Percentiles rank a stretch among this genome's conserved stretches.
These are phyloP conservation scores for Tetrapisispora nanseiensis DNA, from an alignment of 805 yeast genomes.

Conservation along the genomic window DNA sequence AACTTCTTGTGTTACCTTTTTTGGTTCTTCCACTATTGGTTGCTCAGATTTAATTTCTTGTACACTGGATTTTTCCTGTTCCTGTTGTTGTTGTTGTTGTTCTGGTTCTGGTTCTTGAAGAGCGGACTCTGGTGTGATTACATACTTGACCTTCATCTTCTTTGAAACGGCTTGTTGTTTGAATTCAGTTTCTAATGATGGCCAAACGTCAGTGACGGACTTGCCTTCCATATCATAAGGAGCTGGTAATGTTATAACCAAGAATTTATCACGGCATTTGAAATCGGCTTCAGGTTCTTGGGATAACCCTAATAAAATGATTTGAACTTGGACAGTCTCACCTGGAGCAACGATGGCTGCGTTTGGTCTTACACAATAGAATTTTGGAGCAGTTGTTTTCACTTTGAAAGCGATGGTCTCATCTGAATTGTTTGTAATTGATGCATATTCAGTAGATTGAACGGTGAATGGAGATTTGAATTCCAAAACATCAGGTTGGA, in stretches of 20 bases:
- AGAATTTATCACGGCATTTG: constrained; percentile 86
- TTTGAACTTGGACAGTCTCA: constrained; percentile 57
- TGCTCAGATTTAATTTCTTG: constrained; percentile 4
- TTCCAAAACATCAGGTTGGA: constrained; percentile 63
- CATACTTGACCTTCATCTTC: constrained; percentile 56
- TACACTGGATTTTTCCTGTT: constrained; percentile 12
- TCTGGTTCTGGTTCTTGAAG: constrained; percentile 2
- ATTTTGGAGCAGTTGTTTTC: constrained; percentile 94
- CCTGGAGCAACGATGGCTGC: constrained; percentile 77
- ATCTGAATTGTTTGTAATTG: constrained; percentile 46
- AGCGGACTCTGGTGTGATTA: constrained; percentile 11
- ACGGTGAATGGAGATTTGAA: constrained; percentile 66
- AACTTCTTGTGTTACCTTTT: constrained; percentile 9
- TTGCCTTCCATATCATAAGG: constrained; percentile 46
- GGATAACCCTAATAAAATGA: constrained; percentile 75
- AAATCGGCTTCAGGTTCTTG: constrained; percentile 64
- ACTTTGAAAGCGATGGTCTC: constrained; percentile 80
- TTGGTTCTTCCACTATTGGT: constrained; percentile 6
- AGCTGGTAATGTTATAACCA: constrained; percentile 78
- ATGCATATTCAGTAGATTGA: constrained; percentile 51
- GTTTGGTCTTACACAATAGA: constrained; percentile 93
- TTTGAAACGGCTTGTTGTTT: constrained; percentile 48
- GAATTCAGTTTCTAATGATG: constrained; percentile 52
- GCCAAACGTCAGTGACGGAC: constrained; percentile 63
- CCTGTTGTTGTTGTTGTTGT: constrained; percentile 18